Conservation (phyloP, 345 rosid genomes). For the Trapa bicornis region DNA sequence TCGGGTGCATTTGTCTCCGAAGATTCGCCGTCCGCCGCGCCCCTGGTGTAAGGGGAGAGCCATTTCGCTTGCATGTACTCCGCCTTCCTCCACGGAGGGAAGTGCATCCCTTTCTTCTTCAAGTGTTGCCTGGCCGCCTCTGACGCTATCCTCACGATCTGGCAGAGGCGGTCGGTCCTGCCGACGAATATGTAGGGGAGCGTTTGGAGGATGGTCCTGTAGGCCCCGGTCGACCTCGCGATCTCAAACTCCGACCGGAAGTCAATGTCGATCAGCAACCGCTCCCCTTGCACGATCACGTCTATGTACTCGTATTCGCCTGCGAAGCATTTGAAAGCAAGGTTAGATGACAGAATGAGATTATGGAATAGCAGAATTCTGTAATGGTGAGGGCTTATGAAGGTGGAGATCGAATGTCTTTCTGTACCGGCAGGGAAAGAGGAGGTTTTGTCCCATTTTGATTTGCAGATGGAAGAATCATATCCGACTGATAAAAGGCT, state of each 20-base stretch:
- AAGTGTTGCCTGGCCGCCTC: constrained; percentile 70
- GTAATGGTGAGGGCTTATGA: neutral
- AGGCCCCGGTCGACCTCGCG: constrained; percentile 67
- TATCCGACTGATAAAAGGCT: constrained; percentile 52
- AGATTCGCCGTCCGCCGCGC: constrained; percentile 3
- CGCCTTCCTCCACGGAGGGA: constrained; percentile 83
- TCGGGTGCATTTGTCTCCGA: neutral
- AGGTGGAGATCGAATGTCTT: too few relatives aligned
- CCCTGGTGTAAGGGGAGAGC: constrained; percentile 46
- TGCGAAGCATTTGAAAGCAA: constrained; percentile 15
- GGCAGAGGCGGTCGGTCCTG: constrained; percentile 51
- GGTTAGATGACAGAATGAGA: neutral
- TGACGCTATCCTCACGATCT: constrained; percentile 43
- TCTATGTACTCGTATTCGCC: constrained; percentile 75
- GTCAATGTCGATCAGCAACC: constrained; percentile 62
- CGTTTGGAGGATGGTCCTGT: constrained; percentile 53
- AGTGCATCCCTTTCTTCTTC: constrained; percentile 82
- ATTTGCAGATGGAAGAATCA: constrained; percentile 66
- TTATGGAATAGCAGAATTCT: neutral
- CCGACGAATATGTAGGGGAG: constrained; percentile 74
- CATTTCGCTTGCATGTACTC: constrained; percentile 80
- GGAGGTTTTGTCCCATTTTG: constrained; percentile 74
- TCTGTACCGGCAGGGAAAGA: constrained; percentile 59
- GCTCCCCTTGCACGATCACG: constrained; percentile 45
- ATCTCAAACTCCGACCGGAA: constrained; percentile 81